Evolutionary conservation across 2,329 filamentous ascomycete genomes (phyloP), one percentile per base, ranked within the genome.

Genomic region (Parasarocladium wereldwijsianum): DNA sequence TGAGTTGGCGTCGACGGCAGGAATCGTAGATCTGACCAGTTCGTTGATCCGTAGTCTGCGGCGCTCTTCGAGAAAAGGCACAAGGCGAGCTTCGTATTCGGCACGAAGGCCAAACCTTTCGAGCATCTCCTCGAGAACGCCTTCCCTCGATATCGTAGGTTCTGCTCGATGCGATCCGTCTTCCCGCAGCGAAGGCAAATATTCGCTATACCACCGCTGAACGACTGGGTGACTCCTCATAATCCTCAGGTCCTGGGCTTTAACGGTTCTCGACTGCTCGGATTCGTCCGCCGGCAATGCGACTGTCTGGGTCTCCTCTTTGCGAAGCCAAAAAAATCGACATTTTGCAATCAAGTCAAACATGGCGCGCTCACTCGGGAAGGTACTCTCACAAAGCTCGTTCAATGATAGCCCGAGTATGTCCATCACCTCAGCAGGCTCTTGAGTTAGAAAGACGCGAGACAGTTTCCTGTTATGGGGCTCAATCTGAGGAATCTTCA

Each of bases 401-500:
- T 40, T 39, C 2, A 44, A 38, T 11, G 68, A 54, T 11, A 87
- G 51, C 0, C 70, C 73, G 0, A 85, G 59, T 40, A 87, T 83
- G 0, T 49, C 29, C 10, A 86, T 57, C 0, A 75, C 61, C 11
- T 59, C 43, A 2, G 38, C 38, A 0, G 78, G 71, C 8, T 77
- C 60, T 1, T 49, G 49, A 0, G 73, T 74, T 1, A 87, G 58
- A 10, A 70, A 58, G 1, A 87, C 42, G 34, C 66, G 66, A 27
- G 70, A 55, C 34, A 60, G 59, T 35, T 68, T 70, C 35, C 57
- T 60, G 44, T 82, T 58, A 3, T 56, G 38, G 0, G 46, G 36
- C 41, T 86, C 80, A 19, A 85, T 71, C 44, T 83, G 75, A 4
- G 66, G 60, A 11, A 86, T 63, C 1, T 78, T 67, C 0, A 87